Base-by-base conservation (phyloP, 495 filamentous ascomycete species). In the Hypoxylon lenormandii region DNA sequence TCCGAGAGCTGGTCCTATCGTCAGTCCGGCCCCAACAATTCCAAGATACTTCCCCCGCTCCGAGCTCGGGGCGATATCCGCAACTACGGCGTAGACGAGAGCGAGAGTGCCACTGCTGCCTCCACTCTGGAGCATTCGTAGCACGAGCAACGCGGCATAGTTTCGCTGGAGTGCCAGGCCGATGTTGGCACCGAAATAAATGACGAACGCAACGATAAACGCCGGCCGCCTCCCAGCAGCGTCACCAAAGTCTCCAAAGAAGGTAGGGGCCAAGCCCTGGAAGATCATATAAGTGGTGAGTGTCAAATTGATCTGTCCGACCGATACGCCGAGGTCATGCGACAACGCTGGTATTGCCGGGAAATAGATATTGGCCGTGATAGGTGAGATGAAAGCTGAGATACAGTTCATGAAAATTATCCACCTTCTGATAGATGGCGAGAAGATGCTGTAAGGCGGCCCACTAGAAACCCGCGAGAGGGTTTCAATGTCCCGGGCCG, bases 351-450 rank as follows among this genome's bases (percentile, higher is more conserved):
- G 86, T 56, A 94, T 79, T 1, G 89, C 88, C 4, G 91, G 91
- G 62, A 93, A 92, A 75, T 95, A 95, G 42, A 93, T 92, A 69
- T 91, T 92, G 16, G 89, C 89, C 0, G 89, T 91, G 51, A 92
- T 82, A 1, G 90, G 90, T 0, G 90, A 92, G 73, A 91, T 86
- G 68, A 92, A 89, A 37, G 86, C 84, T 10, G 86, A 86, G 52
- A 83, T 81, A 21, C 87, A 85, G 40, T 89, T 86, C 78, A 94
- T 88, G 64, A 80, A 79, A n/a, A 91, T 80, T 60, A 91, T 85
- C 79, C 86, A 86, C 62, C 81, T 66, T 78, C 85, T 89, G 59
- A 86, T 82, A 10, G 75, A 42, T 21, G 76, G 79, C 13, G 84
- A 82, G 74, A 92, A 91, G 66, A 82, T 81, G 23, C 81, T 86